Evolutionary conservation across 2,329 filamentous ascomycete genomes (phyloP).

Genomic region (Emmonsia crescens): DNA sequence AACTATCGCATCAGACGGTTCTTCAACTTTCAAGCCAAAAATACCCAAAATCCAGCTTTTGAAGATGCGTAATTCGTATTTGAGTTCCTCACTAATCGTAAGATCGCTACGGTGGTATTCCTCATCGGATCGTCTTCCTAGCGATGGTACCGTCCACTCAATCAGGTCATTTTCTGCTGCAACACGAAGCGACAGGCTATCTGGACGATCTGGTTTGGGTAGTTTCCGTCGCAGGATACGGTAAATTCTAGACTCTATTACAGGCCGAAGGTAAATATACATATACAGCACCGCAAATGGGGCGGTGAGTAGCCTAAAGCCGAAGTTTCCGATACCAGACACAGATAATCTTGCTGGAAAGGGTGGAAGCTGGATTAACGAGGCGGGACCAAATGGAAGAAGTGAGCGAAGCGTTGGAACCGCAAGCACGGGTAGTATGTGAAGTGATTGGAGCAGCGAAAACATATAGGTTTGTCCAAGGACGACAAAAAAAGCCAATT

Average conservation of each 20-base stretch:
- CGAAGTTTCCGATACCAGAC: constrained; percentile 18
- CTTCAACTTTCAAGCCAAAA: constrained; percentile 17
- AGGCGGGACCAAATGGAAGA: constrained; percentile 27
- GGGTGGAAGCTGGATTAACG: constrained; percentile 25
- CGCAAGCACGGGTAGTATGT: constrained; percentile 26
- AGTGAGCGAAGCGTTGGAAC: constrained; percentile 24
- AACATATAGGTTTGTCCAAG: constrained; percentile 35
- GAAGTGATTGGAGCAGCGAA: constrained; percentile 33
- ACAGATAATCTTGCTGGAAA: constrained; percentile 21
- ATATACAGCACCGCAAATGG: constrained; percentile 28
- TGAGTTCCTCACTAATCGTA: constrained; percentile 27
- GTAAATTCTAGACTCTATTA: constrained; percentile 31
- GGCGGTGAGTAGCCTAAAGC: constrained; percentile 21
- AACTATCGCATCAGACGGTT: constrained; percentile 11
- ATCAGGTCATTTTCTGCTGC: constrained; percentile 34
- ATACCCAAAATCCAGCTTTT: constrained; percentile 23
- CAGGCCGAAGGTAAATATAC: constrained; percentile 27
- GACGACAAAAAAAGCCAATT: constrained; percentile 26
- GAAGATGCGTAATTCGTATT: constrained; percentile 25
- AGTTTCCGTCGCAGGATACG: constrained; percentile 29
- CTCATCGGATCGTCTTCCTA: constrained; percentile 31
- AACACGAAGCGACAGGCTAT: constrained; percentile 33
- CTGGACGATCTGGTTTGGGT: constrained; percentile 31
- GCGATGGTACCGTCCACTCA: constrained; percentile 33
- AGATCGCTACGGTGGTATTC: constrained; percentile 28